These are phyloP conservation scores for Fragosphaeria purpurea DNA, from an alignment of 2,329 filamentous ascomycete species.

Conservation along the genomic window DNA sequence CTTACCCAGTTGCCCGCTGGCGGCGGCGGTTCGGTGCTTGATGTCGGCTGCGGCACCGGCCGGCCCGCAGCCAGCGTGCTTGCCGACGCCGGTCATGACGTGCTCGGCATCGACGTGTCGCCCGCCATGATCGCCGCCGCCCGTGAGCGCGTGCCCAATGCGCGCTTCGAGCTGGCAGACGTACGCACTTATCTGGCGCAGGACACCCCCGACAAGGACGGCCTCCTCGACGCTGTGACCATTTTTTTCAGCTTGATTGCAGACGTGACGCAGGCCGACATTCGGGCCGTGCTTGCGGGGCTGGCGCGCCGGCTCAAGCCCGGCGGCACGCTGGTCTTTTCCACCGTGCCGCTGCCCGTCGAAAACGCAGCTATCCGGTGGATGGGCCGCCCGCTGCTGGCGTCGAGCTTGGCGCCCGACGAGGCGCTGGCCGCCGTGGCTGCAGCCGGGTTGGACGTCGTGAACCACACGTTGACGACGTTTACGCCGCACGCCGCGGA, in stretches of 20 bases:
- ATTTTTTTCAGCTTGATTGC: slow-evolving; percentile 20
- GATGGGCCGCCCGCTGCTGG: slow-evolving; percentile 18
- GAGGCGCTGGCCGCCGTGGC: slow-evolving; percentile 12
- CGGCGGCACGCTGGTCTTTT: slow-evolving; percentile 30
- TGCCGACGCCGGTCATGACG: slow-evolving; percentile 19
- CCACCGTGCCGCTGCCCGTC: slow-evolving; percentile 19
- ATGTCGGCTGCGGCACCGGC: slow-evolving; percentile 22
- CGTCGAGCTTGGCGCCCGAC: slow-evolving; percentile 18
- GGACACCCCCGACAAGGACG: background rate
- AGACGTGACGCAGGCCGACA: slow-evolving; percentile 18
- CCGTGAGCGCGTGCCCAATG: slow-evolving; percentile 16
- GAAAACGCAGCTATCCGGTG: slow-evolving; percentile 16
- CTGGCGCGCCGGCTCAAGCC: slow-evolving; percentile 23
- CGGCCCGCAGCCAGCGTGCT: slow-evolving; percentile 16
- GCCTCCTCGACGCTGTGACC: slow-evolving; percentile 15
- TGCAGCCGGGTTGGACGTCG: slow-evolving; percentile 14
- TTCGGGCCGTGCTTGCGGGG: slow-evolving; percentile 11
- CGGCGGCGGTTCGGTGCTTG: slow-evolving; percentile 13
- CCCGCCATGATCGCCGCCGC: slow-evolving; percentile 18
- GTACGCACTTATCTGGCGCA: slow-evolving; percentile 13
- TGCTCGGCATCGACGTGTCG: slow-evolving; percentile 21
- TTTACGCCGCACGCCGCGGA: slow-evolving; percentile 16
- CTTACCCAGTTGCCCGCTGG: slow-evolving; percentile 11
- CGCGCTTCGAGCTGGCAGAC: slow-evolving; percentile 16
- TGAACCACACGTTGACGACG: slow-evolving; percentile 7